These are phyloP conservation scores for Thelephora ganbajun DNA, from an alignment of 768 basidiomycete species.

Conservation along the genomic window DNA sequence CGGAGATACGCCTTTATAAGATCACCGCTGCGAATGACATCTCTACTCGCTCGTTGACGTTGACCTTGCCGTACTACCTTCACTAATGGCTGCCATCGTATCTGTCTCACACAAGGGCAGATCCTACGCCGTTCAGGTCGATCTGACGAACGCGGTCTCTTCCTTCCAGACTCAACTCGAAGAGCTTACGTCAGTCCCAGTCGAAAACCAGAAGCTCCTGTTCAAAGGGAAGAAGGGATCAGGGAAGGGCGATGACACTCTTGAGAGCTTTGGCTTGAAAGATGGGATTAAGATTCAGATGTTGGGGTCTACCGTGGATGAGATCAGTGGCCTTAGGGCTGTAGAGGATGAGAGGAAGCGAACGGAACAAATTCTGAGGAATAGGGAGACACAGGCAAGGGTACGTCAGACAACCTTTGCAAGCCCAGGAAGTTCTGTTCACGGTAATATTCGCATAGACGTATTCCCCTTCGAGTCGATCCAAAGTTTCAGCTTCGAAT, in stretches of 20 bases:
- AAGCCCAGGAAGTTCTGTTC: not conserved
- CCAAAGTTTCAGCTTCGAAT: constrained; percentile 29
- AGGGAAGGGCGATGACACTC: constrained; percentile 8
- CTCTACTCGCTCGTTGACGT: no score
- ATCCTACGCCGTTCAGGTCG: no score
- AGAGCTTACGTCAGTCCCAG: constrained; percentile 53
- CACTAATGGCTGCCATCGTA: no score
- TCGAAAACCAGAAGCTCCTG: constrained; percentile 54
- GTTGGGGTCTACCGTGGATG: constrained; percentile 49
- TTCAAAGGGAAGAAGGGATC: constrained; percentile 49
- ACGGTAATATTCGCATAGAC: not conserved
- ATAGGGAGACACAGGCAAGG: constrained; percentile 3
- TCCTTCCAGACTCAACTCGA: constrained; percentile 37
- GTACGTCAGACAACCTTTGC: not conserved
- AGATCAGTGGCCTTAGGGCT: constrained; percentile 38
- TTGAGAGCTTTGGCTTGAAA: constrained; percentile 37
- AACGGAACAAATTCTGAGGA: constrained; percentile 32
- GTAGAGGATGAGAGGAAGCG: constrained; percentile 44
- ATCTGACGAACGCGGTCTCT: constrained; percentile 24
- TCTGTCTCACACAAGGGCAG: no score
- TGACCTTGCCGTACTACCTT: no score
- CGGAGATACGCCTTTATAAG: no score
- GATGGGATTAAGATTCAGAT: constrained; percentile 56
- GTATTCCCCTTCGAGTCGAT: constrained; percentile 26
- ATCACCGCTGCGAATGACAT: no score